Conservation (phyloP, 192 early-diverging fungal genomes). For the Linnemannia exigua region DNA sequence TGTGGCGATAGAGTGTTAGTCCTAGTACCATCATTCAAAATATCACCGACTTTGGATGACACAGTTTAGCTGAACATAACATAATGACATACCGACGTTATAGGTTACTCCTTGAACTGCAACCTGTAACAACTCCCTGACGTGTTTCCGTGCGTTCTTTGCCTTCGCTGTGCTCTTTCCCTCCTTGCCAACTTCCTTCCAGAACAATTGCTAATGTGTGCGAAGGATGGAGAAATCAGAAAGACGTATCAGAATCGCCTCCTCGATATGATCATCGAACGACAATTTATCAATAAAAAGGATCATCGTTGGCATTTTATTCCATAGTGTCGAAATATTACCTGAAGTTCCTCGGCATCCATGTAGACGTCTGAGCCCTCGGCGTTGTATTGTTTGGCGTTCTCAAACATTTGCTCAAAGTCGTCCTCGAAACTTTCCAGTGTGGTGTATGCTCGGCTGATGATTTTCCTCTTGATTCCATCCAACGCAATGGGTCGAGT, state of each 20-base stretch:
- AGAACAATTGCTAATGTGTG: slow-evolving; percentile 38
- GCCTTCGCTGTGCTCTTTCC: slow-evolving; percentile 12
- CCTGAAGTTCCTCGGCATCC: slow-evolving; percentile 75
- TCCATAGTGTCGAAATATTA: slow-evolving; percentile 10
- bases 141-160: slow-evolving; percentile 38
- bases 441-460: slow-evolving; percentile 71
- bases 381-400: slow-evolving; percentile 93
- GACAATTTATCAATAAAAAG: background rate
- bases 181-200: slow-evolving; percentile 56
- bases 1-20: background rate
- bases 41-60: background rate
- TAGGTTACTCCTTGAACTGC: slow-evolving; percentile 18
- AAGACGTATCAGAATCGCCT: background rate
- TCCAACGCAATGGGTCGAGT: slow-evolving; percentile 71
- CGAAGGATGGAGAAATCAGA: background rate
- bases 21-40: too few species aligned
- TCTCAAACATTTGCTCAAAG: slow-evolving; percentile 87
- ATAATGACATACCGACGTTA: slow-evolving; percentile 33
- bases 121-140: slow-evolving; percentile 29
- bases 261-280: background rate
- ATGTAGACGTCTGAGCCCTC: slow-evolving; percentile 86
- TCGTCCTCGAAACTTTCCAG: slow-evolving; percentile 85
- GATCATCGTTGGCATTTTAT: background rate
- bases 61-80: background rate
- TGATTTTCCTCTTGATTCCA: slow-evolving; percentile 73